Base-by-base conservation (phyloP, 2,329 filamentous ascomycete genomes). In the Fusarium ambrosium region DNA sequence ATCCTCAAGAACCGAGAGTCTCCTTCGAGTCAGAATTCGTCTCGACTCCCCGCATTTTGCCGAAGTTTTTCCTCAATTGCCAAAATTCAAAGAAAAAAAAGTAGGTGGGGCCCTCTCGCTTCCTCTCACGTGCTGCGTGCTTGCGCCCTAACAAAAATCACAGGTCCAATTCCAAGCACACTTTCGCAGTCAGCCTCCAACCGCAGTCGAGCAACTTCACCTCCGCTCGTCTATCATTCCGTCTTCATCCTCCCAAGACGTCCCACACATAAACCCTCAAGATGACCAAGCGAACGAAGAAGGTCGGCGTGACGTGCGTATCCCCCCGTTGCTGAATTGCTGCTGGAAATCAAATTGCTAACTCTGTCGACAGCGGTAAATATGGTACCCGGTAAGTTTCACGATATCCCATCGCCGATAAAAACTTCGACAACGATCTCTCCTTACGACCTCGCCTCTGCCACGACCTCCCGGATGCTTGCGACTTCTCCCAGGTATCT, bases 231-330 rank as follows among this genome's bases (percentile, higher is more conserved):
- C 77, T 81, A 79, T 74, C 78, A 79, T 72, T 69, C 77, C 79
- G 79, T 80, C 79, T 78, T 79, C 75, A 79, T 78, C 76, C 77
- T 79, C 77, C 78, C 79, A 81, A 79, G 79, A 80, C 72, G 78
- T 78, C 79, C 77, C 79, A 79, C 81, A 82, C 81, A 83, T 72
- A 79, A 82, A 75, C 85, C 84, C 87, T 86, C 90, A 95, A 92
- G 88, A 97, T 97, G 94, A 95, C 94, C 87, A 96, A 97, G 92
- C 92, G 95, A 90, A 97, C 95, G 80, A 97, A 86, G 93, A 97
- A 98, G 94, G 95, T 97, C 92, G 95, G 95, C 87, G 95, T 98
- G 87, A 98, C 96, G 84, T 85, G 83, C 73, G 84, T 85, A 81
- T 77, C 37, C 27, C 22, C 34, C 10, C 24, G 22, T 62, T 71